Base-by-base conservation (phyloP, 371 early-diverging fungal species). In the Funneliformis caledonium region DNA sequence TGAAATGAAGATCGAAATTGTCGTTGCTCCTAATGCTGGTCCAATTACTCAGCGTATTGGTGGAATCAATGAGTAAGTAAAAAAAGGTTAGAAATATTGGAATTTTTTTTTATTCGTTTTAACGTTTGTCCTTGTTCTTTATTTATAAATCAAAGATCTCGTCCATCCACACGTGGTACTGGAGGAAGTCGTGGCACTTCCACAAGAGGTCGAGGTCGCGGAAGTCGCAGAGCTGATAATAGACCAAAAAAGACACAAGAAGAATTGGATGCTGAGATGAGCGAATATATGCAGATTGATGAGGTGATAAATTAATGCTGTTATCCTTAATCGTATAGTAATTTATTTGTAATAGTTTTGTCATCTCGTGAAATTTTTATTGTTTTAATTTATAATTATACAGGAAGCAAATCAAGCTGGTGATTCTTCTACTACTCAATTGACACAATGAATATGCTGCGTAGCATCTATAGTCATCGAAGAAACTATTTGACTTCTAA, bases 1-100 rank as follows among this genome's bases (percentile, higher is more conserved):
- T 67, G 88, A 92, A n/a, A 94, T 95, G 94, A 89, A 85, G 79
- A 91, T 95, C 68, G 94, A 94, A 83, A 86, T 93, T 42, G 85
- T 92, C 42, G 85, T 91, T 78, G 84, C 86, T 62, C 91, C 93
- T 14, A 79, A 86, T 52, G 83, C 88, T 47, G 86, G 88, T 33
- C 82, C 82, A 62, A 80, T 83, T 52, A 76, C 83, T 60, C 85
- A 82, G 19, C 80, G 78, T 31, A 78, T 78, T 56, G 78, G 78
- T 50, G 69, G 69, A 16, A 22, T 78, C 9, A 62, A 76, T n/a
- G 80, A 80, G 61, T 82, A 82, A 16, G 78, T 82, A 78, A 45
- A 37, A 73, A 48, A 76, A 59, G 62, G 73, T 33, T 65, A 16
- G 22, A 37, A 81, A 47, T 64, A 81, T 12, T 47, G 19, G n/a